Evolutionary conservation across 257 asterid genomes (phyloP).

Genomic region (Nemophila menziesii): DNA sequence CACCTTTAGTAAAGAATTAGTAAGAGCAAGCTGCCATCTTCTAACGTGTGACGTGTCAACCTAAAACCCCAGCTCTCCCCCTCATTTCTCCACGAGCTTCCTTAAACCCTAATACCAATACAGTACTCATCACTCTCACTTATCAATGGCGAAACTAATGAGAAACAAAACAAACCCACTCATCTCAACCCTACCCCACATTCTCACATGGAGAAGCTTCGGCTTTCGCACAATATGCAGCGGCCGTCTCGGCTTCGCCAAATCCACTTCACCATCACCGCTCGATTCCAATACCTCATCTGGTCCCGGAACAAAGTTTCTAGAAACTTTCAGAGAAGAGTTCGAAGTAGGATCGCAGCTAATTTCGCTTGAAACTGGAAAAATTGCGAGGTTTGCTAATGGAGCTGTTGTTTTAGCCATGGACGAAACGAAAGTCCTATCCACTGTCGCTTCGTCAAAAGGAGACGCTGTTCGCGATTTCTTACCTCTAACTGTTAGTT

Average conservation of each 20-base stretch:
- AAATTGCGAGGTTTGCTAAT: conserved; percentile 79
- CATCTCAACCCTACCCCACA: conserved; percentile 37
- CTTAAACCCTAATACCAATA: conserved; percentile 8
- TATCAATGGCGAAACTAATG: conserved; percentile 28
- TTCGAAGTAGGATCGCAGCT: conserved; percentile 63
- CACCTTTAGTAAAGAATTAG: no score
- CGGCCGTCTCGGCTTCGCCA: conserved; percentile 44
- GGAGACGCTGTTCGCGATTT: conserved; percentile 70
- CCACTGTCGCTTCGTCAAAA: conserved; percentile 73
- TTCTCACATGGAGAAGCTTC: conserved; percentile 47
- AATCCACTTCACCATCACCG: conserved; percentile 23
- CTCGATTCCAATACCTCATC: conserved; percentile 23
- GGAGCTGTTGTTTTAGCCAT: conserved; percentile 75
- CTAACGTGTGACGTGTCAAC: neutral
- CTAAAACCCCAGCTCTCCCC: neutral
- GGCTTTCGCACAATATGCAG: conserved; percentile 49
- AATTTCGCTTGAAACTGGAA: conserved; percentile 70
- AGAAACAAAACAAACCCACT: conserved; percentile 50
- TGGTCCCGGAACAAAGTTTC: conserved; percentile 43
- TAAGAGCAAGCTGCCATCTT: neutral
- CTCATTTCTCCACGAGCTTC: neutral
- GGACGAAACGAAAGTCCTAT: conserved; percentile 86
- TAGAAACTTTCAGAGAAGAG: conserved; percentile 71
- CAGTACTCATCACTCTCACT: conserved; percentile 20
- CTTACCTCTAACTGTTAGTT: conserved; percentile 81